A percentile compares a stretch with the other conserved stretches of the same genome.
These are phyloP conservation scores for Starmera amethionina DNA, from an alignment of 805 yeast genomes.

Conservation along the genomic window DNA sequence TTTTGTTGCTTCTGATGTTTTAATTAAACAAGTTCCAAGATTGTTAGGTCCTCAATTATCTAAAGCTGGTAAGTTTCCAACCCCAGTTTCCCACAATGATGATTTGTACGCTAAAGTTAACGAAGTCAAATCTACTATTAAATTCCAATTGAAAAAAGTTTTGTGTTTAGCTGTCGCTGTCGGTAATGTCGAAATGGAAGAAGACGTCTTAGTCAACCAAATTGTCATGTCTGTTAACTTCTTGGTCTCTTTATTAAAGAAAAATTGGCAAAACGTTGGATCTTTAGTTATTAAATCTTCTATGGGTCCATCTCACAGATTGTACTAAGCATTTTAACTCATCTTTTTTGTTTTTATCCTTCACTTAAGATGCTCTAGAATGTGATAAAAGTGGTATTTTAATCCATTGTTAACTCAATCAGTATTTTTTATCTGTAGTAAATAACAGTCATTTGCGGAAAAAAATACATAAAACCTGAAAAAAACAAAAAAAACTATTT, in stretches of 20 bases:
- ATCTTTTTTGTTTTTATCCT: not conserved
- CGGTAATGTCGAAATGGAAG: conserved; percentile 99
- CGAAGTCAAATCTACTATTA: conserved; percentile 98
- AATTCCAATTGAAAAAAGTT: conserved; percentile 99
- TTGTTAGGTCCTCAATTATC: conserved; percentile 99
- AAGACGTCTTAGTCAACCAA: conserved; percentile 92
- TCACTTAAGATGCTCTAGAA: too few relatives aligned
- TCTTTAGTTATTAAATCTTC: conserved; percentile 97
- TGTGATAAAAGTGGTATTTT: too few relatives aligned
- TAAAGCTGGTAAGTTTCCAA: conserved; percentile 99
- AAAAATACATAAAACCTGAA: too few relatives aligned
- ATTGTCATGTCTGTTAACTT: conserved; percentile 98
- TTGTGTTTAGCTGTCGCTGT: conserved; percentile 99
- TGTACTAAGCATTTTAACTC: conserved; percentile 60
- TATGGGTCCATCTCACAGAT: conserved; percentile 99
- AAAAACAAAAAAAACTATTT: too few relatives aligned
- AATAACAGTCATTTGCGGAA: too few relatives aligned
- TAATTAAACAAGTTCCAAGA: conserved; percentile 99
- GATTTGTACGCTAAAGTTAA: conserved; percentile 92
- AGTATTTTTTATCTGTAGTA: too few relatives aligned
- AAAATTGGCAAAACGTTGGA: conserved; percentile 99
- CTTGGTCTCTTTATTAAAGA: conserved; percentile 97
- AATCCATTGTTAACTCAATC: too few relatives aligned
- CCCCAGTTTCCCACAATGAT: conserved; percentile 99
- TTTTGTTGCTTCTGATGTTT: conserved; percentile 97